phyloP scores from a whole-genome alignment of 768 basidiomycete genomes.

The Lactarius deliciosus region DNA sequence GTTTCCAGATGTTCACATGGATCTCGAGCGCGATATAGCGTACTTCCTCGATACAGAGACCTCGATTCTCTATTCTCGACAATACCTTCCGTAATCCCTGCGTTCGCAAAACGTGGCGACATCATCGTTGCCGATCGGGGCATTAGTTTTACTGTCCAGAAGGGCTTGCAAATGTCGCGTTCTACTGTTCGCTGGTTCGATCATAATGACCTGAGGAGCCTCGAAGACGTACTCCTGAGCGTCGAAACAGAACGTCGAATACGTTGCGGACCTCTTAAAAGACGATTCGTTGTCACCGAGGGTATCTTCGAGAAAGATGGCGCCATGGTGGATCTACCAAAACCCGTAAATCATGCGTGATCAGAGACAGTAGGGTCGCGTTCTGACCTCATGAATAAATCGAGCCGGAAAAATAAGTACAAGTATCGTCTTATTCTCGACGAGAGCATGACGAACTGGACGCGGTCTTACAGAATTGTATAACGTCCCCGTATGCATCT shows the following conservation, averaged over 20 bases:
- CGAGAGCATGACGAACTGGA: slow-evolving; percentile 88
- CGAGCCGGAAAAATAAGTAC: slow-evolving; percentile 48
- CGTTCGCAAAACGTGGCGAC: slow-evolving; percentile 74
- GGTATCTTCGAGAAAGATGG: slow-evolving; percentile 97
- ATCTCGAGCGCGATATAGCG: too few relatives aligned
- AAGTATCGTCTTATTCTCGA: slow-evolving; percentile 82
- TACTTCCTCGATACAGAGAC: too few relatives aligned
- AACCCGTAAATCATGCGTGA: slow-evolving; percentile 74
- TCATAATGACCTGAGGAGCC: slow-evolving; percentile 83
- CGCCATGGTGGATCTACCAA: slow-evolving; percentile 65
- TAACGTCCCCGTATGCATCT: slow-evolving; percentile 74
- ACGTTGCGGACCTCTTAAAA: slow-evolving; percentile 74
- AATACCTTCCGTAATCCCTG: too few relatives aligned
- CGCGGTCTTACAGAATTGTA: slow-evolving; percentile 85
- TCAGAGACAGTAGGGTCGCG: too few relatives aligned
- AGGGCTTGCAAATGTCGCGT: too few relatives aligned
- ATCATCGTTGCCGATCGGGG: too few relatives aligned
- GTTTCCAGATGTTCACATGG: slow-evolving; percentile 60
- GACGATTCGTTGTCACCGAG: slow-evolving; percentile 94
- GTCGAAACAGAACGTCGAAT: slow-evolving; percentile 89
- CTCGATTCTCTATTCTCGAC: slow-evolving; percentile 44
- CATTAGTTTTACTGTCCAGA: too few relatives aligned
- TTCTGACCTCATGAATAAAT: too few relatives aligned
- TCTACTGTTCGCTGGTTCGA: too few relatives aligned
- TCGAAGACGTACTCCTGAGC: slow-evolving; percentile 84